Conservation (phyloP, 2,329 filamentous ascomycete species). For the Sclerotinia sclerotiorum region DNA sequence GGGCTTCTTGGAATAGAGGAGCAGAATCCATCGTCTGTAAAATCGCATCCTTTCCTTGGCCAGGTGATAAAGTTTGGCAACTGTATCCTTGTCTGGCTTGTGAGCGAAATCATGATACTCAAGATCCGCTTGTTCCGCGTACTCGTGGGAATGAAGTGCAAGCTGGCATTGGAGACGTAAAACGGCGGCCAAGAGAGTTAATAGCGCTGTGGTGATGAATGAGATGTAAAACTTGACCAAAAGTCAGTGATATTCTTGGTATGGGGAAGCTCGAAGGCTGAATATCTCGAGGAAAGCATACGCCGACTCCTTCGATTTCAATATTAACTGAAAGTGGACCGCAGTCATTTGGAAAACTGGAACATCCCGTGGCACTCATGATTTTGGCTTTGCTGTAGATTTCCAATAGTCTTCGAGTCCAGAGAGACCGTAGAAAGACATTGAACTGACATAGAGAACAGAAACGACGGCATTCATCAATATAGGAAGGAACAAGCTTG, state of each 20-base stretch:
- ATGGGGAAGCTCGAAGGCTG: no score
- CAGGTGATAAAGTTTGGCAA: not conserved
- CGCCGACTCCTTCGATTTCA: not conserved
- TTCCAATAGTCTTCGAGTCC: not conserved
- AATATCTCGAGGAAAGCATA: not conserved
- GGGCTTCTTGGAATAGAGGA: not conserved
- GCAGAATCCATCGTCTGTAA: not conserved
- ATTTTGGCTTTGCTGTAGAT: not conserved
- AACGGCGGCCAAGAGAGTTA: constrained; percentile 3
- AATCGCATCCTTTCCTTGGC: not conserved
- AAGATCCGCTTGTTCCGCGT: not conserved
- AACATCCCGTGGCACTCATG: not conserved
- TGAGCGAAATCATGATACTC: constrained; percentile 4
- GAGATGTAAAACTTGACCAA: constrained; percentile 1
- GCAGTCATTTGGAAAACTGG: not conserved
- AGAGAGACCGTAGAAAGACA: not conserved
- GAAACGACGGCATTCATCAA: not conserved
- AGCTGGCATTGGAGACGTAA: constrained; percentile 10
- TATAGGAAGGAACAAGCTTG: not conserved
- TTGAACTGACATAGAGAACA: no score
- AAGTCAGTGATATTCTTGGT: not conserved
- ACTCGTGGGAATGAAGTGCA: not conserved
- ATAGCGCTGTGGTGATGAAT: constrained; percentile 9
- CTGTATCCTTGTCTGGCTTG: not conserved
- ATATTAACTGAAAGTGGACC: not conserved